These are phyloP conservation scores for Agrostemma githago DNA, from an alignment of 148 eudicot species.

Conservation along the genomic window DNA sequence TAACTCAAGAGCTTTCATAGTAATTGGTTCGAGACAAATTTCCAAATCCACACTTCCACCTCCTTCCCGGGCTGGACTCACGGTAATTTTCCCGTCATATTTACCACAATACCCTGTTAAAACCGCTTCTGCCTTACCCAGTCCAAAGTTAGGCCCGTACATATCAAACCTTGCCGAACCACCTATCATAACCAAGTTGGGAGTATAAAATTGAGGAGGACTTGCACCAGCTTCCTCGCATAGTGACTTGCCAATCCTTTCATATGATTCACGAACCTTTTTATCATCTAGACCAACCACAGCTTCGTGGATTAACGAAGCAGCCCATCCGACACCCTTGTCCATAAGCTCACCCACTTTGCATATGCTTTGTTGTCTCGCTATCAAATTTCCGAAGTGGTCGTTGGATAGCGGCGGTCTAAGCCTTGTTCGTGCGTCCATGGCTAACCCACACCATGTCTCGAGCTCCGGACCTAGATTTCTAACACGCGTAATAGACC, in stretches of 20 bases:
- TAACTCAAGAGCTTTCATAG: slow-evolving; percentile 49
- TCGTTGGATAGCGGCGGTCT: slow-evolving; percentile 45
- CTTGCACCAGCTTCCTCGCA: slow-evolving; percentile 27
- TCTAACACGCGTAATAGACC: slow-evolving; percentile 66
- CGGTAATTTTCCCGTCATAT: slow-evolving; percentile 71
- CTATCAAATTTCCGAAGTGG: slow-evolving; percentile 60
- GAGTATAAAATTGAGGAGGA: slow-evolving; percentile 30
- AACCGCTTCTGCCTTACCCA: slow-evolving; percentile 55
- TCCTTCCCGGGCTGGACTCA: slow-evolving; percentile 63
- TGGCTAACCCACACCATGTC: slow-evolving; percentile 61
- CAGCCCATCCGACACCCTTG: slow-evolving; percentile 44
- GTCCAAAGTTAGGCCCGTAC: slow-evolving; percentile 78
- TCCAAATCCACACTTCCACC: slow-evolving; percentile 68
- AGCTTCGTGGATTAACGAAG: slow-evolving; percentile 27
- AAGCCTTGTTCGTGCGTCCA: slow-evolving; percentile 50
- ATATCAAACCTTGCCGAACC: slow-evolving; percentile 69
- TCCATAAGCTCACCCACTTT: slow-evolving; percentile 43
- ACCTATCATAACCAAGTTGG: slow-evolving; percentile 46
- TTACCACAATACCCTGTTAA: slow-evolving; percentile 60
- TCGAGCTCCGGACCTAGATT: slow-evolving; percentile 27
- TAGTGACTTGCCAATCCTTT: neutral
- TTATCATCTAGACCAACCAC: slow-evolving; percentile 41
- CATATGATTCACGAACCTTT: neutral
- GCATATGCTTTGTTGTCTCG: slow-evolving; percentile 16
- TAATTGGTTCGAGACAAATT: slow-evolving; percentile 51